Base-by-base conservation (phyloP, 2,329 filamentous ascomycete genomes). In the Colletotrichum orchidophilum region DNA sequence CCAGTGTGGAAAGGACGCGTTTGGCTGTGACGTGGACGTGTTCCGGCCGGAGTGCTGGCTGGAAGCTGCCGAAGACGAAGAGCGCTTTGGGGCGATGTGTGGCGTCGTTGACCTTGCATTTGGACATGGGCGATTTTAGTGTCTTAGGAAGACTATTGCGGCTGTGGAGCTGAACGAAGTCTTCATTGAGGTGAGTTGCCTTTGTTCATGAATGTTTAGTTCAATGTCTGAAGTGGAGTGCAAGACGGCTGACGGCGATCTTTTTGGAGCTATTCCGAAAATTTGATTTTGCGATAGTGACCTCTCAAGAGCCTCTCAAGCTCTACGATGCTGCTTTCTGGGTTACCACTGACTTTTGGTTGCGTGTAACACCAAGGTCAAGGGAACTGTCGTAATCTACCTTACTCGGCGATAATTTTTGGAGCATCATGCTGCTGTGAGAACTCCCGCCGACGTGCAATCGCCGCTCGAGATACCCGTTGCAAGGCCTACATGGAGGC, bases 11-110 rank as follows among this genome's bases (percentile, higher is more conserved):
- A 77, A 77, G 53, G 73, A 64, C 0, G 74, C 84, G 1, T 88
- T 85, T 73, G 87, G 85, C 0, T 73, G 77, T 0, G 84, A 88
- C 66, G 81, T 82, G 0, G 80, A 87, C 24, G 66, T 73, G 0
- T 89, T 85, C 73, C 78, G 79, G 5, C 86, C 87, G 0, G 86
- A 87, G 63, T 79, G 87, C 7, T 89, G 86, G 86, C 75, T 88
- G 6, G 76, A 76, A 13, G 67, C 63, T 6, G 78, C 83, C 59
- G 78, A 75, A 5, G 74, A 76, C 1, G 76, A 77, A 2, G 77
- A 79, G 26, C 75, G 78, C 39, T 74, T 77, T 13, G 75, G 76
- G 5, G 63, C 58, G 2, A 85, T 84, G 79, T 74, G 79, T 24
- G 74, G 75, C 24, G 82, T 79, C 0, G 74, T 82, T 27, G 84